Conservation (phyloP, 805 yeast genomes). For the Suhomyces pyralidae region DNA sequence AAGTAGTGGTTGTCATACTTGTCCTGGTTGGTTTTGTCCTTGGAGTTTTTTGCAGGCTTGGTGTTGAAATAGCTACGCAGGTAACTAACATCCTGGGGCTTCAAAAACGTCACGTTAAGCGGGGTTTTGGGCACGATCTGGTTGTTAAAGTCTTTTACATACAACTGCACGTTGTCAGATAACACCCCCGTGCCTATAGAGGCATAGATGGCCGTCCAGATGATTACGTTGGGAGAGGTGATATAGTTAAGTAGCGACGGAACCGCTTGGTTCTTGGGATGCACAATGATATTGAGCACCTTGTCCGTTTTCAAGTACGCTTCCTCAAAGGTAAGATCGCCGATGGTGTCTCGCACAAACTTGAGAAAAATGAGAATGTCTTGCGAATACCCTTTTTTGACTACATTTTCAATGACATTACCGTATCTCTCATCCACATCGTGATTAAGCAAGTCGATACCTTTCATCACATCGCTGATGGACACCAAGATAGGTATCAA, state of each 20-base stretch:
- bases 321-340: slow-evolving; percentile 89
- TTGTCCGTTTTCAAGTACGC: slow-evolving; percentile 78
- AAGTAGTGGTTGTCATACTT: slow-evolving; percentile 14
- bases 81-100: slow-evolving; percentile 45
- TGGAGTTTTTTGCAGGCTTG: slow-evolving; percentile 3
- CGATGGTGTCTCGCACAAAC: slow-evolving; percentile 72
- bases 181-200: slow-evolving; percentile 73
- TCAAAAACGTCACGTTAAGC: slow-evolving; percentile 40
- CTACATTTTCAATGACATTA: slow-evolving; percentile 69
- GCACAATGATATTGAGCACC: slow-evolving; percentile 78
- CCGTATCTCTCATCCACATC: slow-evolving; percentile 61
- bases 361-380: slow-evolving; percentile 77
- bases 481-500: slow-evolving; percentile 45
- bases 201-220: slow-evolving; percentile 84
- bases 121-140: slow-evolving; percentile 54
- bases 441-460: slow-evolving; percentile 47
- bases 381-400: slow-evolving; percentile 79
- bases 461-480: slow-evolving; percentile 40
- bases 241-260: slow-evolving; percentile 81
- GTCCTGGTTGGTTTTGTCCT: neutral
- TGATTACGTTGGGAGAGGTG: slow-evolving; percentile 88
- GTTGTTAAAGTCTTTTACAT: slow-evolving; percentile 61
- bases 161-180: slow-evolving; percentile 51
- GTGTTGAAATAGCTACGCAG: slow-evolving; percentile 40
- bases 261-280: slow-evolving; percentile 68